phyloP scores from a whole-genome alignment of 352 stramenopile genomes.

The Phytopythium montanum region DNA sequence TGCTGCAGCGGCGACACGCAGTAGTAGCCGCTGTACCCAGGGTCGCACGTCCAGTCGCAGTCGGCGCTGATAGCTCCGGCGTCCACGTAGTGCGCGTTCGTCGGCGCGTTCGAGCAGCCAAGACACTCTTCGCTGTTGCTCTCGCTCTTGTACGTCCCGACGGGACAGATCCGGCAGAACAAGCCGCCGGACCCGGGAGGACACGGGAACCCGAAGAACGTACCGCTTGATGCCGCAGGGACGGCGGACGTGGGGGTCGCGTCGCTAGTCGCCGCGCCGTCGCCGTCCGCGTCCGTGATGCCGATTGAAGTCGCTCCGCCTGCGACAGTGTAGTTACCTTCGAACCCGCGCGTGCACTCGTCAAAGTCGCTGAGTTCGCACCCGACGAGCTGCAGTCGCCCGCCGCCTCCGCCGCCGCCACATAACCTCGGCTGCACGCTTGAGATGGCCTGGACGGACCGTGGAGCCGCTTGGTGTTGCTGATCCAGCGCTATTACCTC shows the following conservation, averaged over 20 bases:
- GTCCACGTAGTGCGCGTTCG: conserved; percentile 65
- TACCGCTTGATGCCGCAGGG: conserved; percentile 40
- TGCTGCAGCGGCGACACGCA: conserved; percentile 78
- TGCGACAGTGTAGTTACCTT: conserved; percentile 76
- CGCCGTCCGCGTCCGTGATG: conserved; percentile 11
- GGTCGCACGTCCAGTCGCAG: conserved; percentile 74
- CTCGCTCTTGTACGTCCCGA: conserved; percentile 72
- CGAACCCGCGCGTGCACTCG: conserved; percentile 62
- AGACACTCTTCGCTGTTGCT: conserved; percentile 76
- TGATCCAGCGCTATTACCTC: conserved; percentile 6
- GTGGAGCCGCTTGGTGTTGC: background rate
- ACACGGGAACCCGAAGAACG: conserved; percentile 81
- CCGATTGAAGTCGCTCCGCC: conserved; percentile 40
- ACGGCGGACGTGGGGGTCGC: conserved; percentile 17
- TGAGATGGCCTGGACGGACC: conserved; percentile 10
- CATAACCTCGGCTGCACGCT: conserved; percentile 34
- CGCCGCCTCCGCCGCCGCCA: conserved; percentile 67
- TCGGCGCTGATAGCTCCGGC: conserved; percentile 36
- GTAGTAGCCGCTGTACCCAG: conserved; percentile 66
- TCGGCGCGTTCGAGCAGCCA: conserved; percentile 52
- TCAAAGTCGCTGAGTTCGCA: conserved; percentile 65
- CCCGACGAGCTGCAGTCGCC: conserved; percentile 63
- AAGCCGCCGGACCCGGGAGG: conserved; percentile 66
- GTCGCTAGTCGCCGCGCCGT: conserved; percentile 5
- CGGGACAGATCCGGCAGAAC: conserved; percentile 57